A percentile compares a stretch with the other conserved stretches of the same genome.
phyloP scores from a whole-genome alignment of 2,329 filamentous ascomycete genomes.

The Fusarium caatingaense region DNA sequence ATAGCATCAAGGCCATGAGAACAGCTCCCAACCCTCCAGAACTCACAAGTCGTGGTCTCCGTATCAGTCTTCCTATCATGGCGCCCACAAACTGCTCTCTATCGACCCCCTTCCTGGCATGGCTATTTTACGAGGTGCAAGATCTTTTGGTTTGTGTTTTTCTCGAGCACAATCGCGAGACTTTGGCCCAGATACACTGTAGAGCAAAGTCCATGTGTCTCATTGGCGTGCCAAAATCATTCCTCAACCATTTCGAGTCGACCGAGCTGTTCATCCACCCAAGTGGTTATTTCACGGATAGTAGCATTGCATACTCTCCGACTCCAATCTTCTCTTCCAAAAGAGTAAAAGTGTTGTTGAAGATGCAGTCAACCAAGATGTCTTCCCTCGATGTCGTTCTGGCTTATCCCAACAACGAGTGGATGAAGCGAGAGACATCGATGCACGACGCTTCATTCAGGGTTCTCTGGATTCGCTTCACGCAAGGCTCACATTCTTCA shows the following conservation, averaged over 20 bases:
- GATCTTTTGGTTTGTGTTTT: constrained; percentile 11
- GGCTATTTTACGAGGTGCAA: constrained; percentile 15
- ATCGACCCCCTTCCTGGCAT: background rate
- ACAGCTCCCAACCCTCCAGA: background rate
- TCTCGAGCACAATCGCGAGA: constrained; percentile 3
- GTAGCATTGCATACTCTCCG: background rate
- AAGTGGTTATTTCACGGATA: background rate
- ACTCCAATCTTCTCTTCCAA: background rate
- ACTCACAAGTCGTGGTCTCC: constrained; percentile 11
- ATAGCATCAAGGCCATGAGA: constrained; percentile 7
- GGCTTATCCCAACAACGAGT: constrained; percentile 2
- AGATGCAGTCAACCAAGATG: background rate
- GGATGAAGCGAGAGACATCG: background rate
- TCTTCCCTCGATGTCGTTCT: background rate
- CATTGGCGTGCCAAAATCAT: background rate
- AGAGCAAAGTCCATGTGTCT: constrained; percentile 5
- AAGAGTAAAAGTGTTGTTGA: background rate
- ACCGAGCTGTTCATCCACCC: constrained; percentile 8
- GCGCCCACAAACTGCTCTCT: background rate
- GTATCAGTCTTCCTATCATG: constrained; percentile 15
- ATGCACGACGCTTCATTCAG: constrained; percentile 7
- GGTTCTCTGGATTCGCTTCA: constrained; percentile 6
- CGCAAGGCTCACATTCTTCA: background rate
- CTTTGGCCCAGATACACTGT: background rate
- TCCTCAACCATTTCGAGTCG: background rate